Percentiles rank a stretch among this genome's conserved stretches.
phyloP scores from a whole-genome alignment of 2,329 filamentous ascomycete genomes.

The Diplodia intermedia region DNA sequence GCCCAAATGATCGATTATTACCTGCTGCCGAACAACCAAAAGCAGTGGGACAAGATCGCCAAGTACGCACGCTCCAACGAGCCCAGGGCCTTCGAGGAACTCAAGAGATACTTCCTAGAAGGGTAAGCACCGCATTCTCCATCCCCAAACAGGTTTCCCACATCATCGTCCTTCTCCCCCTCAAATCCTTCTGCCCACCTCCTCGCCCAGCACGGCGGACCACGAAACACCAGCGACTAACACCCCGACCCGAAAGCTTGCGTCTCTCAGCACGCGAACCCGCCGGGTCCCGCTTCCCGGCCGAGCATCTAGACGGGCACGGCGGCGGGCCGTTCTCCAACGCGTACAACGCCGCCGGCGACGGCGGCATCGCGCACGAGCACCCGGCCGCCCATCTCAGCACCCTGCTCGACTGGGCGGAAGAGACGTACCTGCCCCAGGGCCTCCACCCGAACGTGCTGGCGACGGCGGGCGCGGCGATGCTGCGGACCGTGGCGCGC shows the following conservation, averaged over 20 bases:
- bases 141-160: too few species aligned
- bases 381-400: too few species aligned
- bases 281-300: too few species aligned
- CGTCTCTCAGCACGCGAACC: neutral
- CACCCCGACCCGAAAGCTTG: neutral
- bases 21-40: constrained; percentile 33
- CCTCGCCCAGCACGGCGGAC: too few species aligned
- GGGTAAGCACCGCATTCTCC: neutral
- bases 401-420: constrained; percentile 42
- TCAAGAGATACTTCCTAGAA: constrained; percentile 33
- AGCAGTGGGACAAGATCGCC: constrained; percentile 34
- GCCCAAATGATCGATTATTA: constrained; percentile 34
- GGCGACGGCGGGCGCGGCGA: constrained; percentile 41
- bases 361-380: constrained; percentile 8
- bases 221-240: neutral
- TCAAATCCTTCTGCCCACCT: constrained; percentile 12
- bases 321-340: too few species aligned
- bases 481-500: constrained; percentile 45
- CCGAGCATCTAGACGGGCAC: too few species aligned
- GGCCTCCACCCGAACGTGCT: constrained; percentile 45
- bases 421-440: constrained; percentile 43
- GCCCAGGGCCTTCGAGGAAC: constrained; percentile 21
- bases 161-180: constrained; percentile 5
- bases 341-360: too few species aligned
- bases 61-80: constrained; percentile 26